These are phyloP conservation scores for Globisporangium cystogenes DNA, from an alignment of 352 stramenopile genomes.

Conservation along the genomic window DNA sequence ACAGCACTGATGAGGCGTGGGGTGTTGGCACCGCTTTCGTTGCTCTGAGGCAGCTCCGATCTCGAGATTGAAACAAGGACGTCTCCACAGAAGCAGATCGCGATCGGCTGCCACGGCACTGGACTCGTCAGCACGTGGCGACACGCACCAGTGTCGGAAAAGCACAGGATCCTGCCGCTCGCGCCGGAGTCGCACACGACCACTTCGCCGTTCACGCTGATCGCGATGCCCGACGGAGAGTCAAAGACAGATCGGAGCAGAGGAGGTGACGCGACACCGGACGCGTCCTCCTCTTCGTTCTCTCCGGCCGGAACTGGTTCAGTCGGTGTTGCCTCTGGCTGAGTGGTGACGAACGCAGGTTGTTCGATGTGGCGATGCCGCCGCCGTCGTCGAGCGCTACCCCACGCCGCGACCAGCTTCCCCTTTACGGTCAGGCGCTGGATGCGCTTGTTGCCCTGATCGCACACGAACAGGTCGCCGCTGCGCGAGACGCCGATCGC, in stretches of 20 bases:
- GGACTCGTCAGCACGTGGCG: conserved; percentile 25
- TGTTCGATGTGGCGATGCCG: background rate
- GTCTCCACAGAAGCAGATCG: conserved; percentile 18
- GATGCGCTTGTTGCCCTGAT: conserved; percentile 55
- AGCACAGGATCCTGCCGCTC: conserved; percentile 27
- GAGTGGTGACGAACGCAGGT: background rate
- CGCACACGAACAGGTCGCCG: conserved; percentile 53
- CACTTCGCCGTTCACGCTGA: conserved; percentile 27
- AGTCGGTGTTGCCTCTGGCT: background rate
- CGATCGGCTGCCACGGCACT: conserved; percentile 7
- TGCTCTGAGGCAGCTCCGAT: background rate
- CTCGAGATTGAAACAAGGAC: conserved; percentile 12
- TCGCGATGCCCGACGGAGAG: conserved; percentile 15
- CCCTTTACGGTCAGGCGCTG: conserved; percentile 44
- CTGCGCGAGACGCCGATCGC: conserved; percentile 32
- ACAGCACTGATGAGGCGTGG: too few relatives aligned
- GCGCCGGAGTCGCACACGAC: conserved; percentile 33
- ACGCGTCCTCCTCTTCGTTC: background rate
- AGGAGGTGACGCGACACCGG: background rate
- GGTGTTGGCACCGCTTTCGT: too few relatives aligned
- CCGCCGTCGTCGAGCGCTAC: conserved; percentile 19
- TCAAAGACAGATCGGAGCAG: conserved; percentile 25
- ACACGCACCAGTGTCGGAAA: conserved; percentile 34
- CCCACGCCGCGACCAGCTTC: conserved; percentile 35
- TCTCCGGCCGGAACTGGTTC: background rate